Base-by-base conservation (phyloP, 805 yeast species). In the Myxozyma monticola region DNA sequence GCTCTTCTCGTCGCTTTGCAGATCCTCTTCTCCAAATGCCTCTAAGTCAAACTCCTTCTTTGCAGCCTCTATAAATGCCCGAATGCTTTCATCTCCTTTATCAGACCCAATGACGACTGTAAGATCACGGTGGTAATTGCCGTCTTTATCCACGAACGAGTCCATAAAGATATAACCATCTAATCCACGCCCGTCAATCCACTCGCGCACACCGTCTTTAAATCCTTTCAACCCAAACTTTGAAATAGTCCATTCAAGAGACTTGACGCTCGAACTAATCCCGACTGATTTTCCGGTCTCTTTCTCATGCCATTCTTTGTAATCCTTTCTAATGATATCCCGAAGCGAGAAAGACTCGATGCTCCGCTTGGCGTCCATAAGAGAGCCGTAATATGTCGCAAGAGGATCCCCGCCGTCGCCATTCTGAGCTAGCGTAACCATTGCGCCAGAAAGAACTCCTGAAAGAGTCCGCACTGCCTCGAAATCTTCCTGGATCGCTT, bases 321-420 rank as follows among this genome's bases (percentile, higher is more conserved):
- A 91, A 65, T 91, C 99, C 66, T 89, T 90, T 38, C 83, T 71
- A 34, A 93, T 70, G 5, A 93, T 67, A 44, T 88, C 95, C 4
- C 60, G 60, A 4, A 81, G 66, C 1, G 78, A 61, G 31, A 93
- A 71, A 0, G 88, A 89, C 2, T 66, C 64, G 31, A 90, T 70
- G 61, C 87, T 79, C 49, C 76, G 75, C 64, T 88, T 90, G 17
- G 81, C 80, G 2, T 60, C 55, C 40, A 66, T 71, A 21, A 82
- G 61, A 1, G 61, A 60, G 3, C 62, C 51, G 59, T 61, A 78
- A 30, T 43, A 54, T 10, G 30, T 14, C 7, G 24, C 49, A 2
- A 25, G 29, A 12, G 39, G 35, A n/a, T 30, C 38, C 18, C 30
- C 45, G 31, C 21, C 26, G 35, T 20, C 39, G 28, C 28, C 41